phyloP scores from a whole-genome alignment of 139 green algal species.

The Chlorella sp. region DNA sequence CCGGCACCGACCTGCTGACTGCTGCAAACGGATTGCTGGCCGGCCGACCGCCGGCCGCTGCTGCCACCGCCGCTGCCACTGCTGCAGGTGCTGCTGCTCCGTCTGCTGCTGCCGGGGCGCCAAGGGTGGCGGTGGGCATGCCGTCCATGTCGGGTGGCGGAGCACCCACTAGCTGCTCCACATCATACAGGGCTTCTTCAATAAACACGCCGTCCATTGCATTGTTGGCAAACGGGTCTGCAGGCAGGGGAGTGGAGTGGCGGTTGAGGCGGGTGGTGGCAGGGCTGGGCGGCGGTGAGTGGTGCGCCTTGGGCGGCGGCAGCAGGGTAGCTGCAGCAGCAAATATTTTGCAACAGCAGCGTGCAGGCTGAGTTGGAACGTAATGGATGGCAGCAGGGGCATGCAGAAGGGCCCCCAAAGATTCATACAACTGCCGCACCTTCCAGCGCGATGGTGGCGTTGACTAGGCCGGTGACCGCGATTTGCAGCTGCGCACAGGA shows the following conservation, averaged over 20 bases:
- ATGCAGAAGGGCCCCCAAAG: background rate
- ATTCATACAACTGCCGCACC: background rate
- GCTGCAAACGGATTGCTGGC: too few relatives aligned
- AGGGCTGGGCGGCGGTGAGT: too few relatives aligned
- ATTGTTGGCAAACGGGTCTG: slow-evolving; percentile 68
- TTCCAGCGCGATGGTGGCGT: slow-evolving; percentile 56
- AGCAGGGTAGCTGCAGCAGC: background rate
- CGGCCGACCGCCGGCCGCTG: too few relatives aligned
- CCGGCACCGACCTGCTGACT: too few relatives aligned
- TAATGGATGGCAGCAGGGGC: background rate
- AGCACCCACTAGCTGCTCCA: slow-evolving; percentile 45
- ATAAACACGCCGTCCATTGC: slow-evolving; percentile 66
- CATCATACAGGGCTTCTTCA: slow-evolving; percentile 57
- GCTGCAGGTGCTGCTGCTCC: too few relatives aligned
- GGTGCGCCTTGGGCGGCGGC: too few relatives aligned
- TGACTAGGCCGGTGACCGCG: slow-evolving; percentile 54
- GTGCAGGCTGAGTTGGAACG: background rate
- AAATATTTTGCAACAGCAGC: background rate
- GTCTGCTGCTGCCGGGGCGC: too few relatives aligned
- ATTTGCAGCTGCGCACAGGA: slow-evolving; percentile 43
- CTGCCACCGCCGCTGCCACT: too few relatives aligned
- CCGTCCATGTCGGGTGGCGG: background rate
- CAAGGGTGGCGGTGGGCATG: too few relatives aligned
- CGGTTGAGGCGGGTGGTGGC: background rate
- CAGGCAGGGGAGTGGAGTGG: background rate